Conservation (phyloP, 2,329 filamentous ascomycete genomes). For the Aspergillus aculeatinus region DNA sequence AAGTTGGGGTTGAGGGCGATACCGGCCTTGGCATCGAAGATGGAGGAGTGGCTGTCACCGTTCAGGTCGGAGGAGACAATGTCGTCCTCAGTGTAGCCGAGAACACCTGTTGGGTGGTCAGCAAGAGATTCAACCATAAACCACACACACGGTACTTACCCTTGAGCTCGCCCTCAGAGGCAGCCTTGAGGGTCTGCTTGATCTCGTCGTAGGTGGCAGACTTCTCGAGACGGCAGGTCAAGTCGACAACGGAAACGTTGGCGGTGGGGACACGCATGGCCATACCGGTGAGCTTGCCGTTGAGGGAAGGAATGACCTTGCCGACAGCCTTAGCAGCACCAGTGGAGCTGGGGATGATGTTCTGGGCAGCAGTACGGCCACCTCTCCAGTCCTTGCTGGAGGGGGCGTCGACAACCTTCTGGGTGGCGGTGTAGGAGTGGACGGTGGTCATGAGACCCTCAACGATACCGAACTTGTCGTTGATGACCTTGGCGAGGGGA, state of each 20-base stretch:
- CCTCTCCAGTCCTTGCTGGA: slow-evolving; percentile 99
- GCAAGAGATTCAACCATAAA: not conserved
- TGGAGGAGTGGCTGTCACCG: slow-evolving; percentile 90
- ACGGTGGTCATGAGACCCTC: slow-evolving; percentile 99
- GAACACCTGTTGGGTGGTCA: slow-evolving; percentile 61
- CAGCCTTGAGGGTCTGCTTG: slow-evolving; percentile 87
- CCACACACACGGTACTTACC: slow-evolving; percentile 50
- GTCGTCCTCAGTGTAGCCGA: slow-evolving; percentile 96
- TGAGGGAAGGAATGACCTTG: slow-evolving; percentile 97
- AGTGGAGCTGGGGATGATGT: slow-evolving; percentile 99
- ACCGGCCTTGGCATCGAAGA: slow-evolving; percentile 99
- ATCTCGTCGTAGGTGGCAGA: slow-evolving; percentile 72
- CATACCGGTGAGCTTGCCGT: slow-evolving; percentile 99
- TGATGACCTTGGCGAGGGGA: slow-evolving; percentile 97
- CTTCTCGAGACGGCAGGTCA: slow-evolving; percentile 95
- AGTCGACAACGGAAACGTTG: slow-evolving; percentile 98
- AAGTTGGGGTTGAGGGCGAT: slow-evolving; percentile 98
- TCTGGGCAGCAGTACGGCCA: slow-evolving; percentile 97
- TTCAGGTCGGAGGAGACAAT: slow-evolving; percentile 92
- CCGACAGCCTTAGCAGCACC: slow-evolving; percentile 99
- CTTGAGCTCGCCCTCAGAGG: slow-evolving; percentile 79
- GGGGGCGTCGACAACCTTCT: slow-evolving; percentile 98
- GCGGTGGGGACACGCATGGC: slow-evolving; percentile 97
- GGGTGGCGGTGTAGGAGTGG: slow-evolving; percentile 99
- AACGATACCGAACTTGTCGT: slow-evolving; percentile 96